Evolutionary conservation across 2,329 filamentous ascomycete species (phyloP).

Genomic region (Penicillium rolfsii): DNA sequence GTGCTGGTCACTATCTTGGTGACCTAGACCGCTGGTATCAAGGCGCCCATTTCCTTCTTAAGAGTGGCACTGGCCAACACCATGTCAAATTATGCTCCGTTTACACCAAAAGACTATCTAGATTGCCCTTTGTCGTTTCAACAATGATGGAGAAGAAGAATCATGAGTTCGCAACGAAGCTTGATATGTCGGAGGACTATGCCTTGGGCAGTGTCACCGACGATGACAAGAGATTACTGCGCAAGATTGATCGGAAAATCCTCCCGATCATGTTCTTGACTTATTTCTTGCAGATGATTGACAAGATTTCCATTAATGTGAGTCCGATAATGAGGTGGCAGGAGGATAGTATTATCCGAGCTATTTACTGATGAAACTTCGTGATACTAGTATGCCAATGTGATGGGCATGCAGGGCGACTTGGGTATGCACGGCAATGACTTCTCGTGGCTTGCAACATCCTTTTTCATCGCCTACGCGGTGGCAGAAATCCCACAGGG

Average conservation of each 20-base stretch:
- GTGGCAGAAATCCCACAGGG: conserved; percentile 64
- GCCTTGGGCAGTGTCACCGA: conserved; percentile 32
- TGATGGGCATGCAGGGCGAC: conserved; percentile 65
- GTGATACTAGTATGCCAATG: conserved; percentile 60
- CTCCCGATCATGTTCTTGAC: conserved; percentile 65
- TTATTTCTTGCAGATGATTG: conserved; percentile 66
- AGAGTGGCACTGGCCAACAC: conserved; percentile 12
- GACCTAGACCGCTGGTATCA: neutral
- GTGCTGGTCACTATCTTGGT: conserved; percentile 10
- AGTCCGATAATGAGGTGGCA: neutral
- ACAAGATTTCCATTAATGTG: conserved; percentile 67
- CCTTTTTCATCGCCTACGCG: conserved; percentile 65
- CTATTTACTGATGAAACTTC: neutral
- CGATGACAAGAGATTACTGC: conserved; percentile 53
- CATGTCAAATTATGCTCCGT: conserved; percentile 1
- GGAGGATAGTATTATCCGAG: neutral
- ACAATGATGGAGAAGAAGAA: conserved; percentile 22
- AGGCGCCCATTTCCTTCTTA: conserved; percentile 10
- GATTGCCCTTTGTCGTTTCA: neutral
- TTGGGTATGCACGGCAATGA: conserved; percentile 61
- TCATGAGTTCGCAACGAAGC: conserved; percentile 39
- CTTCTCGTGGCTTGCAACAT: conserved; percentile 65
- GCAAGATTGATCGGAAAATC: conserved; percentile 62
- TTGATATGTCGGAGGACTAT: conserved; percentile 41
- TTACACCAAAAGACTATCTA: neutral